Percentiles rank a stretch among this genome's conserved stretches.
These are phyloP conservation scores for Erodium trifolium DNA, from an alignment of 441 rosid genomes.

Conservation along the genomic window DNA sequence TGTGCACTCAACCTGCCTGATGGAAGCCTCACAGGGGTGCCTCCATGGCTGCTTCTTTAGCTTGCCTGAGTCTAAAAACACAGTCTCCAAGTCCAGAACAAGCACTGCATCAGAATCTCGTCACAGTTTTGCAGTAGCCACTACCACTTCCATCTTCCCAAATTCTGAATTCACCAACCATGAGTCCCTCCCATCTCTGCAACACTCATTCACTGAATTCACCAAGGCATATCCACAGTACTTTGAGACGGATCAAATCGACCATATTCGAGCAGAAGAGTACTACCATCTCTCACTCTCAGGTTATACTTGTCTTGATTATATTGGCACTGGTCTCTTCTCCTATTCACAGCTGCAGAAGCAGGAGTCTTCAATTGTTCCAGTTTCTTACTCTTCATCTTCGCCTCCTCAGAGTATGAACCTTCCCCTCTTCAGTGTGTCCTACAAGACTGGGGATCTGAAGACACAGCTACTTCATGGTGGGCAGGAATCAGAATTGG, in stretches of 20 bases:
- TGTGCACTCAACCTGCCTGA: conserved; percentile 35
- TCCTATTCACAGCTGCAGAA: conserved; percentile 59
- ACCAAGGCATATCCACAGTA: conserved; percentile 53
- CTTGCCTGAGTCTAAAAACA: conserved; percentile 30
- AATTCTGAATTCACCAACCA: conserved; percentile 59
- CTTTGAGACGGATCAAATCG: conserved; percentile 43
- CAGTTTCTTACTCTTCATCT: background rate
- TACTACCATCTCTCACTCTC: conserved; percentile 56
- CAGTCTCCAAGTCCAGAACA: conserved; percentile 22
- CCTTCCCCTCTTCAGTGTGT: conserved; percentile 65
- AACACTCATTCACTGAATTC: conserved; percentile 55
- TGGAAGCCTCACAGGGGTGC: conserved; percentile 41
- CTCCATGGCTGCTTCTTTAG: conserved; percentile 50
- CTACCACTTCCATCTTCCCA: conserved; percentile 60
- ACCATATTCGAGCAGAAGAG: conserved; percentile 53
- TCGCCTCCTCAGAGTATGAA: conserved; percentile 26
- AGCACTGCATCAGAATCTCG: conserved; percentile 35
- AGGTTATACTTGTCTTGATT: conserved; percentile 74
- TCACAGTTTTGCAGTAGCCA: conserved; percentile 51
- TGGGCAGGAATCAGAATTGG: conserved; percentile 56
- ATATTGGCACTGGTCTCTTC: conserved; percentile 79
- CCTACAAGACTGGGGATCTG: conserved; percentile 64
- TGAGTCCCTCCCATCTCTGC: conserved; percentile 64
- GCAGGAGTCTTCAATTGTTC: conserved; percentile 2
- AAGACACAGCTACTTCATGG: conserved; percentile 76